phyloP scores from a whole-genome alignment of 2,329 filamentous ascomycete genomes.

The Alternaria ventricosa region DNA sequence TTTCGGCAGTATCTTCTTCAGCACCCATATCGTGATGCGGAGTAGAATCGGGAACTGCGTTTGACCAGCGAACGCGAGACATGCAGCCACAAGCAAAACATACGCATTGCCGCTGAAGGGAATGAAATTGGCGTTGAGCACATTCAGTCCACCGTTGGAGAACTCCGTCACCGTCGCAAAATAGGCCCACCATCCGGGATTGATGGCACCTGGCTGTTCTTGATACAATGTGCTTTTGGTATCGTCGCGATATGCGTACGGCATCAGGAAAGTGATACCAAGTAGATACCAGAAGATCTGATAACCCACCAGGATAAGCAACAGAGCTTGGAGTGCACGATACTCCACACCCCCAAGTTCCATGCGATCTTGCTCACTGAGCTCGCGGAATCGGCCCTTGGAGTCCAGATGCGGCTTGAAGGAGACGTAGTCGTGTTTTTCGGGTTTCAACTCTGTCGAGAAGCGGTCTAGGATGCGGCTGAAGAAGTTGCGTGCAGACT shows the following conservation, averaged over 20 bases:
- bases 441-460: slow-evolving; percentile 26
- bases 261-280: slow-evolving; percentile 57
- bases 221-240: slow-evolving; percentile 50
- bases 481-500: slow-evolving; percentile 30
- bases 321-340: slow-evolving; percentile 56
- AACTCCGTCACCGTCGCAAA: slow-evolving; percentile 59
- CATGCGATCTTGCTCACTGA: slow-evolving; percentile 53
- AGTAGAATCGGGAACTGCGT: slow-evolving; percentile 66
- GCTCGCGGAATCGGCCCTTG: slow-evolving; percentile 39
- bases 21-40: slow-evolving; percentile 64
- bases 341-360: slow-evolving; percentile 62
- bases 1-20: slow-evolving; percentile 56
- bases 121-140: slow-evolving; percentile 65
- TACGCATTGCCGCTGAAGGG: slow-evolving; percentile 60
- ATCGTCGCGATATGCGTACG: slow-evolving; percentile 52
- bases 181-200: slow-evolving; percentile 42
- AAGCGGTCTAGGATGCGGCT: slow-evolving; percentile 24
- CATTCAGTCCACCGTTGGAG: slow-evolving; percentile 61
- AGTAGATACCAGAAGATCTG: slow-evolving; percentile 46
- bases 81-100: slow-evolving; percentile 57
- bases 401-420: slow-evolving; percentile 41
- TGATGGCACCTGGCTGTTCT: slow-evolving; percentile 43
- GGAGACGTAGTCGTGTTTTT: slow-evolving; percentile 39
- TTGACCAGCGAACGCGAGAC: slow-evolving; percentile 61
- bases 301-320: slow-evolving; percentile 55